Conservation (phyloP, 2,329 filamentous ascomycete species). For the Fonsecaea nubica region DNA sequence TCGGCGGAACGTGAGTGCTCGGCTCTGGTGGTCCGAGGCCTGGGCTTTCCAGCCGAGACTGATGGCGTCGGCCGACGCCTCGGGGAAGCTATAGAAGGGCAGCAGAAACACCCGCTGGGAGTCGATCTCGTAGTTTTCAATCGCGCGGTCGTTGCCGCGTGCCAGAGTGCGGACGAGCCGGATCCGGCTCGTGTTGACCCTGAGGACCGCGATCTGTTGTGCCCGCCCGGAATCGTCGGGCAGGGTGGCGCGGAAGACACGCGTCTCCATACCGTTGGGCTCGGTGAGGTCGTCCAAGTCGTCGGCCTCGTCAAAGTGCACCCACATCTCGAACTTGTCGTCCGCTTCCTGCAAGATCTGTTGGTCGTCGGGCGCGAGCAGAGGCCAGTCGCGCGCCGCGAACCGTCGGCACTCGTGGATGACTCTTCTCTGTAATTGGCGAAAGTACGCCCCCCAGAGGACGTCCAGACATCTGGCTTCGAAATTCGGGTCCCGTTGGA, state of each 20-base stretch:
- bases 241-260: neutral
- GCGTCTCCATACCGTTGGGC: neutral
- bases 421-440: neutral
- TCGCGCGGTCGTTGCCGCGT: neutral
- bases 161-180: neutral
- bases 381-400: neutral
- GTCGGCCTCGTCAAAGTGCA: neutral
- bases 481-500: neutral
- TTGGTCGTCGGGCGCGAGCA: neutral
- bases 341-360: neutral
- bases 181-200: neutral
- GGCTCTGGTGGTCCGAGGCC: neutral
- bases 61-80: neutral
- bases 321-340: constrained; percentile 4
- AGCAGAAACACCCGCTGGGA: neutral
- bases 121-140: constrained; percentile 1
- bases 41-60: neutral
- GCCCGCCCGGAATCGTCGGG: neutral
- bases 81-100: neutral
- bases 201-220: neutral
- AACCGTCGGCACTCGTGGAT: neutral
- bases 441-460: neutral
- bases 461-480: neutral
- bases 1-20: neutral
- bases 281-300: constrained; percentile 2